A percentile compares a stretch with the other conserved stretches of the same genome.
phyloP scores from a whole-genome alignment of 2,329 filamentous ascomycete species.

The Hysterium pulicare region DNA sequence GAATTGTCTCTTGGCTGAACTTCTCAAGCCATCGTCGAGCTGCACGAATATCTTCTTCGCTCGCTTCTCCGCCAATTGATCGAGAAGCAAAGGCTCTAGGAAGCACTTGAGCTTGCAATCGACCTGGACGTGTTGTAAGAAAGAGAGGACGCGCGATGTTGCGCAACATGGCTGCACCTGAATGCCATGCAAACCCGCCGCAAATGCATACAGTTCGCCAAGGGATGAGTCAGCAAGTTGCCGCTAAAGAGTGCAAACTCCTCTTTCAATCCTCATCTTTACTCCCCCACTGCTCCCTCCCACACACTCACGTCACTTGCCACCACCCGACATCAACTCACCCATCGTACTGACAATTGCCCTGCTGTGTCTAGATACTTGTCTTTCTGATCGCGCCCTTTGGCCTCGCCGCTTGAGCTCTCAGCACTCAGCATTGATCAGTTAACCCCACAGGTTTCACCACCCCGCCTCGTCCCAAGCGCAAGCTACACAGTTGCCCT shows the following conservation, averaged over 20 bases:
- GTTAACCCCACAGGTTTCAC: background rate
- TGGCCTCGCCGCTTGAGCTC: constrained; percentile 7
- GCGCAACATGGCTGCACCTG: constrained; percentile 5
- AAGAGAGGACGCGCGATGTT: constrained; percentile 1
- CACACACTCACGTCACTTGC: background rate
- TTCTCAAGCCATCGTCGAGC: constrained; percentile 57
- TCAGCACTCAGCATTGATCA: constrained; percentile 2
- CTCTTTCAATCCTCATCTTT: too few relatives aligned
- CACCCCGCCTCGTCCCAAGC: background rate
- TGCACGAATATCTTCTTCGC: constrained; percentile 31
- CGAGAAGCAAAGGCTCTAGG: constrained; percentile 3
- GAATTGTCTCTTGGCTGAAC: constrained; percentile 54
- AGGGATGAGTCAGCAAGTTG: too few relatives aligned
- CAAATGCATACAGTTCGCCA: too few relatives aligned
- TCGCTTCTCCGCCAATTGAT: constrained; percentile 3
- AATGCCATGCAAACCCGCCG: too few relatives aligned
- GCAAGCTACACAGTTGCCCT: constrained; percentile 3
- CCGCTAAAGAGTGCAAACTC: too few relatives aligned
- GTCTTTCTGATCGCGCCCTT: background rate
- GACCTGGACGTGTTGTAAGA: constrained; percentile 2
- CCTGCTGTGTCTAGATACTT: background rate
- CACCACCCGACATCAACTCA: background rate
- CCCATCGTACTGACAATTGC: background rate
- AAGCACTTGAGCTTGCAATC: background rate
- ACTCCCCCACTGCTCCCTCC: background rate